Percentiles rank a stretch among this genome's conserved stretches.
These are phyloP conservation scores for Pythium oligandrum DNA, from an alignment of 352 stramenopile genomes.

Conservation along the genomic window DNA sequence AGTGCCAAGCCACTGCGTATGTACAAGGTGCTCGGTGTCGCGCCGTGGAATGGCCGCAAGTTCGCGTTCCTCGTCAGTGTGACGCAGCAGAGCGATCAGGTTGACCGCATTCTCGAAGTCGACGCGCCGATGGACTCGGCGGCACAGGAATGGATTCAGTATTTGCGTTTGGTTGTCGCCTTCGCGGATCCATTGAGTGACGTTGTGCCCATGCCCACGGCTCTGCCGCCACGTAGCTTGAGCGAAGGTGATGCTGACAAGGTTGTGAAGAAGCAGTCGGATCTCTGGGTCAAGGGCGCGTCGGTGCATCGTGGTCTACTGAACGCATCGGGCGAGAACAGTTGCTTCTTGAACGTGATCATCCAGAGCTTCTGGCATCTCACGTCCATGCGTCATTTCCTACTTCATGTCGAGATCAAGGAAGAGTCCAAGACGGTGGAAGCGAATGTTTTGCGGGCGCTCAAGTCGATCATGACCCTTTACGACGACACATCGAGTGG, in stretches of 20 bases:
- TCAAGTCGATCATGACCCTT: slow-evolving; percentile 78
- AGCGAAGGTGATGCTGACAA: not conserved
- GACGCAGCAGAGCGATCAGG: slow-evolving; percentile 58
- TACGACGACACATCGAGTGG: slow-evolving; percentile 83
- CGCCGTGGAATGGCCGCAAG: slow-evolving; percentile 60
- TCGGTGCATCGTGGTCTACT: slow-evolving; percentile 77
- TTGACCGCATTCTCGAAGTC: slow-evolving; percentile 76
- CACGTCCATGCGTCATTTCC: slow-evolving; percentile 79
- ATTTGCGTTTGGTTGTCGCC: slow-evolving; percentile 42
- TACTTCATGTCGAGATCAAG: slow-evolving; percentile 85
- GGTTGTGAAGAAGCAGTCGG: slow-evolving; percentile 45
- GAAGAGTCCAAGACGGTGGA: slow-evolving; percentile 62
- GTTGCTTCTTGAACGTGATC: slow-evolving; percentile 89
- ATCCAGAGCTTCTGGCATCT: slow-evolving; percentile 91
- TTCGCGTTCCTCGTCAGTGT: slow-evolving; percentile 77
- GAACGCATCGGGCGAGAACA: slow-evolving; percentile 80
- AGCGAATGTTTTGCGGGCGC: slow-evolving; percentile 65
- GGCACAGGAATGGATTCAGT: slow-evolving; percentile 71
- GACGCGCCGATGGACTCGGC: slow-evolving; percentile 53
- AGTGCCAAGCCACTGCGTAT: slow-evolving; percentile 53
- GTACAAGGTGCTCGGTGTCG: slow-evolving; percentile 69
- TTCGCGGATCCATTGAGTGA: too few relatives aligned
- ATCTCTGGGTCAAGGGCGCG: slow-evolving; percentile 78
- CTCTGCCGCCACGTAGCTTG: slow-evolving; percentile 3
- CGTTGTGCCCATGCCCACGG: too few relatives aligned